These are phyloP conservation scores for Globisporangium solare DNA, from an alignment of 352 stramenopile species.

Conservation along the genomic window DNA sequence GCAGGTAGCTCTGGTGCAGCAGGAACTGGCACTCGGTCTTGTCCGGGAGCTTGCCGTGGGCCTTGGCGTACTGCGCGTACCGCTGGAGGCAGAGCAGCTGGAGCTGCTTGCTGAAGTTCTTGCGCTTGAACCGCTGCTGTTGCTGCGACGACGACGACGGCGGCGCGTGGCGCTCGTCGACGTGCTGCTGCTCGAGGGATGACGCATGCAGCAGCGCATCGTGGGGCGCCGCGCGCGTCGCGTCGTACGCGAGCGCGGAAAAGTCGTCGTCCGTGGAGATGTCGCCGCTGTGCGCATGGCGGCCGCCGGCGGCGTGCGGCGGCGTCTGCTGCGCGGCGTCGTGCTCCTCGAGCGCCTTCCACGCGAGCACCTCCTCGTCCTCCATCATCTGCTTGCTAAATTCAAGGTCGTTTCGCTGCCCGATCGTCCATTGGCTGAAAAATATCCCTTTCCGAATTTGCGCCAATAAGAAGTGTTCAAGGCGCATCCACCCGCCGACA, in stretches of 20 bases:
- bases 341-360: constrained; percentile 34
- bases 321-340: constrained; percentile 35
- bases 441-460: constrained; percentile 1
- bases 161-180: constrained; percentile 2
- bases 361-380: constrained; percentile 40
- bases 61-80: constrained; percentile 40
- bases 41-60: constrained; percentile 33
- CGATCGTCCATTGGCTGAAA: constrained; percentile 23
- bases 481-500: constrained; percentile 6
- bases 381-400: constrained; percentile 13
- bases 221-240: constrained; percentile 12
- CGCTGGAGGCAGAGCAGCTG: constrained; percentile 55
- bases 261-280: constrained; percentile 25
- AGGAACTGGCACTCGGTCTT: constrained; percentile 44
- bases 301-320: constrained; percentile 9
- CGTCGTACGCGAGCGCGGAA: constrained; percentile 17
- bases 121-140: constrained; percentile 43
- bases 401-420: not conserved
- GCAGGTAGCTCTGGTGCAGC: constrained; percentile 42
- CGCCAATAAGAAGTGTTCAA: constrained; percentile 19
- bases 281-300: constrained; percentile 13
- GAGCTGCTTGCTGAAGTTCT: constrained; percentile 67
- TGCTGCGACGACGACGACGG: constrained; percentile 2
- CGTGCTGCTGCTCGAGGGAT: constrained; percentile 9
- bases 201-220: not conserved